Percentiles rank a stretch among this genome's conserved stretches.
phyloP scores from a whole-genome alignment of 305 asterid genomes.

The Ilex paraguariensis region DNA sequence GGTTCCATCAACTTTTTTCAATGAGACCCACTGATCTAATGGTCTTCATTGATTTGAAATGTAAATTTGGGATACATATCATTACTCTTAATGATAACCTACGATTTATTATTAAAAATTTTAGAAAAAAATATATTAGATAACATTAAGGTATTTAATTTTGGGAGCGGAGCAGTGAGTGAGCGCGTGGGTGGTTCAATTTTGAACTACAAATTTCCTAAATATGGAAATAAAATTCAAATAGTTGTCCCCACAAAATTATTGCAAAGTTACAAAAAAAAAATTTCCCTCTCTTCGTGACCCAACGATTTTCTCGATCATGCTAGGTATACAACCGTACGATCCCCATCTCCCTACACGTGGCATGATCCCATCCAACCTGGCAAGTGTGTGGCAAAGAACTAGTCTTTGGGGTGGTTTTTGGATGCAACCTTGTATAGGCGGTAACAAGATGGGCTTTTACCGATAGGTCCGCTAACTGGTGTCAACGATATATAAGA shows the following conservation, averaged over 20 bases:
- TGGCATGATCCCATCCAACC: slow-evolving; percentile 42
- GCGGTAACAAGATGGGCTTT: slow-evolving; percentile 34
- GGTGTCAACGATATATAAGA: slow-evolving; percentile 82
- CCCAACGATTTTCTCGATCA: slow-evolving; percentile 81
- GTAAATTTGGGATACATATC: too few species aligned
- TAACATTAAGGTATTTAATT: too few species aligned
- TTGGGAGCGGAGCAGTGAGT: too few species aligned
- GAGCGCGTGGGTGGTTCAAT: too few species aligned
- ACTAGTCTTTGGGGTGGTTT: slow-evolving; percentile 78
- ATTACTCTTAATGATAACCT: too few species aligned
- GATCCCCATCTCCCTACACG: slow-evolving; percentile 51
- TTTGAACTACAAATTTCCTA: background rate
- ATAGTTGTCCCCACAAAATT: background rate
- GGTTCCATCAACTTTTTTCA: too few species aligned
- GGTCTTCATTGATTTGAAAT: too few species aligned
- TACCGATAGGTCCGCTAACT: slow-evolving; percentile 59
- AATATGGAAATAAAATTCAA: background rate
- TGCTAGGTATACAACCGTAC: slow-evolving; percentile 37
- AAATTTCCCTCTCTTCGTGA: slow-evolving; percentile 54
- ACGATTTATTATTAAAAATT: too few species aligned
- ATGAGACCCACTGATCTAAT: too few species aligned
- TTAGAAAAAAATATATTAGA: too few species aligned
- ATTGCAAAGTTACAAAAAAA: background rate
- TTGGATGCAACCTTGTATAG: slow-evolving; percentile 44
- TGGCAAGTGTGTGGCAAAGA: slow-evolving; percentile 29